Conservation (phyloP, 1,284 basidiomycete species). For the Tetrapyrgos nigripes region DNA sequence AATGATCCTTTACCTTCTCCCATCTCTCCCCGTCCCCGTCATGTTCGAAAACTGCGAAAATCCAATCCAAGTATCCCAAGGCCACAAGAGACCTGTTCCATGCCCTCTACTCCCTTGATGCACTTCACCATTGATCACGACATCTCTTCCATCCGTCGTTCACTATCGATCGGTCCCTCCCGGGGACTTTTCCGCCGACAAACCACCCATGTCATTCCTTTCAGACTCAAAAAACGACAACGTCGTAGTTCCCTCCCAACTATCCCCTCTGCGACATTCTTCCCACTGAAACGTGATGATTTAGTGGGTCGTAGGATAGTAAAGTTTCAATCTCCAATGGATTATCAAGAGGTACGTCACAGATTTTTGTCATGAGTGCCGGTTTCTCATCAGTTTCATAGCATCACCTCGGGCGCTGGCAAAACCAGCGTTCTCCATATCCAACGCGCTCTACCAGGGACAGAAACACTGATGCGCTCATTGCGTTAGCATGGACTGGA, state of each 20-base stretch:
- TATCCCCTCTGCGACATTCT: conserved; percentile 11
- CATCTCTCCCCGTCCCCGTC: not conserved
- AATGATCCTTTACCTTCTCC: conserved; percentile 3
- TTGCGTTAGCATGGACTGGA: conserved; percentile 39
- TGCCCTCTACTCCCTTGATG: not conserved
- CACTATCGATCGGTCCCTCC: not conserved
- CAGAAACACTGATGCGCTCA: conserved; percentile 33
- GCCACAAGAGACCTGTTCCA: not conserved
- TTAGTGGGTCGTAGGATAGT: not conserved
- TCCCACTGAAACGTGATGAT: not conserved
- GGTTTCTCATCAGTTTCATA: not conserved
- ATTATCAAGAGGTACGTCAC: not conserved
- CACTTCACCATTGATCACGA: not conserved
- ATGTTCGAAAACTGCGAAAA: not conserved
- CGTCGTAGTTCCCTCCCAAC: conserved; percentile 11
- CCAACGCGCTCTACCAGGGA: not conserved
- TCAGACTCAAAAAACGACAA: not conserved
- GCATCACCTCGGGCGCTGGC: not conserved
- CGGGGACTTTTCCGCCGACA: not conserved
- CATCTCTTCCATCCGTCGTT: not conserved
- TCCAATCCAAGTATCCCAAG: conserved; percentile 1
- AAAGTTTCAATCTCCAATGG: conserved; percentile 3
- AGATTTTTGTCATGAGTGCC: not conserved
- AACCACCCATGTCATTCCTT: conserved; percentile 1
- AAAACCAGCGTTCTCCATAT: conserved; percentile 1